A percentile compares a stretch with the other conserved stretches of the same genome.
Evolutionary conservation across 1,139 yeast genomes (phyloP).

Genomic region (Scheffersomyces quercinus): DNA sequence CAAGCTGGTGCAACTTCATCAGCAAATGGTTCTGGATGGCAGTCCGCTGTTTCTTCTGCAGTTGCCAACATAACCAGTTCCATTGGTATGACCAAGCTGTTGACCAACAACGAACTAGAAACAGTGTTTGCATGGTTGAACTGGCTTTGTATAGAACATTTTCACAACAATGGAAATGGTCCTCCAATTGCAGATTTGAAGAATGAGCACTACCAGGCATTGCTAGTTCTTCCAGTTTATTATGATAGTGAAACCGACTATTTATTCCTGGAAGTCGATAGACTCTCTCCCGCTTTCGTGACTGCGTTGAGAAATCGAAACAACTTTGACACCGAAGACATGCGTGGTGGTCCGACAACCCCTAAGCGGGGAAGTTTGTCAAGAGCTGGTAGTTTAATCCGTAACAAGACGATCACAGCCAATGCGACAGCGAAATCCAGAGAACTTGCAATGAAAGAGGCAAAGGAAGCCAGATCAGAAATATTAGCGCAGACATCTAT

Average conservation of each 20-base stretch:
- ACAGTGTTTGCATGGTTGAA: slow-evolving; percentile 73
- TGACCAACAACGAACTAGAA: slow-evolving; percentile 64
- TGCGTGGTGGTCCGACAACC: not conserved
- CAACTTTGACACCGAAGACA: slow-evolving; percentile 25
- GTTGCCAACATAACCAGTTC: slow-evolving; percentile 49
- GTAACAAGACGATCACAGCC: slow-evolving; percentile 70
- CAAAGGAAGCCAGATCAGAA: slow-evolving; percentile 53
- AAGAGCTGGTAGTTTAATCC: slow-evolving; percentile 56
- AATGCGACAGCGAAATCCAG: slow-evolving; percentile 68
- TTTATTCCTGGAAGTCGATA: slow-evolving; percentile 60
- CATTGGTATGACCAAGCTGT: slow-evolving; percentile 46
- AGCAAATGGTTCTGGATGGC: slow-evolving; percentile 38
- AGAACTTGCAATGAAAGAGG: slow-evolving; percentile 51
- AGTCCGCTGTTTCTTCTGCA: slow-evolving; percentile 49
- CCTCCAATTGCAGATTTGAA: slow-evolving; percentile 69
- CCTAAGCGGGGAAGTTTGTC: slow-evolving; percentile 22
- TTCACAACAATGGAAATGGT: slow-evolving; percentile 82
- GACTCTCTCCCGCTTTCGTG: slow-evolving; percentile 54
- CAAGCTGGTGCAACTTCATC: slow-evolving; percentile 19
- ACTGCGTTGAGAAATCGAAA: slow-evolving; percentile 49
- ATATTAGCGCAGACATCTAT: slow-evolving; percentile 56
- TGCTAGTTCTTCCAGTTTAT: slow-evolving; percentile 64
- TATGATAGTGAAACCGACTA: slow-evolving; percentile 57
- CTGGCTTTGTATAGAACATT: slow-evolving; percentile 66
- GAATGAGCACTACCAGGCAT: slow-evolving; percentile 62